A percentile compares a stretch with the other conserved stretches of the same genome.
These are phyloP conservation scores for Amoebophrya sp. DNA, from an alignment of 169 alveolate species.

Conservation along the genomic window DNA sequence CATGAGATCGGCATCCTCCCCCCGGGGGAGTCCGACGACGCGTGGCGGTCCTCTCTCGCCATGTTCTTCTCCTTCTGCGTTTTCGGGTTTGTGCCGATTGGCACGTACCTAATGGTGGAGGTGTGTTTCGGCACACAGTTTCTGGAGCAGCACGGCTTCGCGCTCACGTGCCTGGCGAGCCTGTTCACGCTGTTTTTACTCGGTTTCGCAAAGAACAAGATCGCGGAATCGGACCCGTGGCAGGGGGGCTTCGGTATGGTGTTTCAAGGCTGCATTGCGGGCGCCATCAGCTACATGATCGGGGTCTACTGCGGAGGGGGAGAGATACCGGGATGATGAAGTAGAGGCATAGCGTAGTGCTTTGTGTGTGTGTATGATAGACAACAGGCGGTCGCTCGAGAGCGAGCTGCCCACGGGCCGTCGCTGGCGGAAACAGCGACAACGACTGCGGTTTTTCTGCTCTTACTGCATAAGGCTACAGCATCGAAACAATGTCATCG, in stretches of 20 bases:
- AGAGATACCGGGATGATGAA: too few relatives aligned
- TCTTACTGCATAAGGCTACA: too few relatives aligned
- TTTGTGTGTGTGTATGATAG: too few relatives aligned
- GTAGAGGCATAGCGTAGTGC: not conserved
- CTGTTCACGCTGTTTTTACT: conserved; percentile 5
- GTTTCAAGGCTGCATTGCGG: conserved; percentile 7
- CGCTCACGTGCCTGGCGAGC: not conserved
- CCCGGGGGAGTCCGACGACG: not conserved
- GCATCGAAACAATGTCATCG: too few relatives aligned
- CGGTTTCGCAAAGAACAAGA: not conserved
- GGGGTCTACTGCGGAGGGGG: not conserved
- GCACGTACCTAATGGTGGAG: not conserved
- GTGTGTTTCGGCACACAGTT: not conserved
- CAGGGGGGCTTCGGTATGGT: conserved; percentile 4
- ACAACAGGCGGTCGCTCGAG: too few relatives aligned
- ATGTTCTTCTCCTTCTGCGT: not conserved
- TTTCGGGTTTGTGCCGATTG: not conserved
- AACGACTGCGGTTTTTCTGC: too few relatives aligned
- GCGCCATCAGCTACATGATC: not conserved
- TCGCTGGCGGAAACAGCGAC: too few relatives aligned
- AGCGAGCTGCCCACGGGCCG: too few relatives aligned
- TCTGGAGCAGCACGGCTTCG: not conserved
- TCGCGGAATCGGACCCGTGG: not conserved
- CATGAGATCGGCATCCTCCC: conserved; percentile 9
- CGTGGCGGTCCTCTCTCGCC: not conserved